Conservation (phyloP, 2,329 filamentous ascomycete species). For the Bipolaris zeicola region DNA sequence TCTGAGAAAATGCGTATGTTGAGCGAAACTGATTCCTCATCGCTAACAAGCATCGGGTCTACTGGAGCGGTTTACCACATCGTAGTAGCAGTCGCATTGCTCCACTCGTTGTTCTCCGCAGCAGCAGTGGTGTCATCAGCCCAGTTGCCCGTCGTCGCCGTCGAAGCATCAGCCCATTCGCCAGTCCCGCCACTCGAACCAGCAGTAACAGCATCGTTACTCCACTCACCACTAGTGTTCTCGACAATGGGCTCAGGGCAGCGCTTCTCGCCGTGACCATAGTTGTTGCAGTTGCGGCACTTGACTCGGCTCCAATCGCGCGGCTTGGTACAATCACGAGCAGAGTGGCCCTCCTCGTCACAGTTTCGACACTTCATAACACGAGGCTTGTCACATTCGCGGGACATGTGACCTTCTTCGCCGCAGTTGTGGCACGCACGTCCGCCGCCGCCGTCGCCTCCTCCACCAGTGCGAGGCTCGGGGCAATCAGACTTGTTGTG, state of each 20-base stretch:
- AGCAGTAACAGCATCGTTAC: constrained; percentile 14
- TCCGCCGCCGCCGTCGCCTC: constrained; percentile 25
- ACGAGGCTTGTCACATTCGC: constrained; percentile 34
- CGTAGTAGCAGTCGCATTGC: constrained; percentile 4
- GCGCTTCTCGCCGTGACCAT: constrained; percentile 50
- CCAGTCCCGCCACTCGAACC: constrained; percentile 21
- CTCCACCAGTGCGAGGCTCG: constrained; percentile 22
- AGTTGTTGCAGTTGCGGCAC: constrained; percentile 62
- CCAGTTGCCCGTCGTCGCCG: constrained; percentile 22
- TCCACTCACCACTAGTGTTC: constrained; percentile 31
- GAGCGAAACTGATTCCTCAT: background rate
- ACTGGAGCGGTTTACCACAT: constrained; percentile 14
- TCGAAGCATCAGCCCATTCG: constrained; percentile 29
- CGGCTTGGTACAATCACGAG: constrained; percentile 38
- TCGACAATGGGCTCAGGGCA: constrained; percentile 46
- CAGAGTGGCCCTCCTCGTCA: constrained; percentile 64
- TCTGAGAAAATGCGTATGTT: constrained; percentile 1
- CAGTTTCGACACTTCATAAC: constrained; percentile 64
- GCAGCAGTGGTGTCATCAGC: constrained; percentile 20
- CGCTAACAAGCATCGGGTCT: constrained; percentile 2
- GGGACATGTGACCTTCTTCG: constrained; percentile 34
- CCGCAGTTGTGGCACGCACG: constrained; percentile 38
- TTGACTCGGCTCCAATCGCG: constrained; percentile 63
- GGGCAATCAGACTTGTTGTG: constrained; percentile 37
- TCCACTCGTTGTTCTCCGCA: constrained; percentile 15